A percentile compares a stretch with the other conserved stretches of the same genome.
These are phyloP conservation scores for Lodderomyces elongisporus DNA, from an alignment of 1,139 yeast genomes.

Conservation along the genomic window DNA sequence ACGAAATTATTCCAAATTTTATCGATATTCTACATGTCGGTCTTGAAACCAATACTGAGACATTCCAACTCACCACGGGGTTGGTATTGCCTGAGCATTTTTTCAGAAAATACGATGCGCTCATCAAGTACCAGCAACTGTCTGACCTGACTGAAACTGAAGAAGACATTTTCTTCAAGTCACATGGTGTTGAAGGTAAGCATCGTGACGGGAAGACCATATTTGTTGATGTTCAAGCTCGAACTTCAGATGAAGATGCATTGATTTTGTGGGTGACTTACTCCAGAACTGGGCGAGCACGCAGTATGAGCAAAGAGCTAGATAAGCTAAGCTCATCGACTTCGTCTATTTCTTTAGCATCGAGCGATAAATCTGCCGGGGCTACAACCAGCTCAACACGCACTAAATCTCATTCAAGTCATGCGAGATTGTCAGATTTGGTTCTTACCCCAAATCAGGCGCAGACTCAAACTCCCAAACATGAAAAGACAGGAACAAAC, in stretches of 20 bases:
- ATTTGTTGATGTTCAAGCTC: conserved; percentile 71
- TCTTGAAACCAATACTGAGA: conserved; percentile 34
- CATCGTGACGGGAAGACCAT: conserved; percentile 67
- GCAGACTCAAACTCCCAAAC: background rate
- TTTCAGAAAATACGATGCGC: conserved; percentile 56
- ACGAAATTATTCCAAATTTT: conserved; percentile 63
- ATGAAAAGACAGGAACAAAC: conserved; percentile 11
- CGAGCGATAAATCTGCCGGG: conserved; percentile 7
- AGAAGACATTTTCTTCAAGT: conserved; percentile 50
- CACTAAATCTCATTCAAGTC: conserved; percentile 4
- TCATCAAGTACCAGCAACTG: conserved; percentile 16
- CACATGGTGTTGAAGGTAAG: conserved; percentile 60
- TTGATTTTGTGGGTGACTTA: conserved; percentile 85
- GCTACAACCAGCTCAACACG: conserved; percentile 7
- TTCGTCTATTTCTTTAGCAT: conserved; percentile 13
- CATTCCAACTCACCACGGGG: conserved; percentile 45
- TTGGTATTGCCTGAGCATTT: conserved; percentile 80
- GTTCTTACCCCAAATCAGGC: background rate
- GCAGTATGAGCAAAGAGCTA: conserved; percentile 20
- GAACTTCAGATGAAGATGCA: conserved; percentile 59
- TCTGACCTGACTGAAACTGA: conserved; percentile 13
- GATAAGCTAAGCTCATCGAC: conserved; percentile 23
- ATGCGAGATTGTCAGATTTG: conserved; percentile 3
- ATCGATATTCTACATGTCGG: conserved; percentile 48
- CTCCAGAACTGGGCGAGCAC: conserved; percentile 42